phyloP scores from a whole-genome alignment of 768 basidiomycete genomes.

The Dictyophora rubrovolvata region DNA sequence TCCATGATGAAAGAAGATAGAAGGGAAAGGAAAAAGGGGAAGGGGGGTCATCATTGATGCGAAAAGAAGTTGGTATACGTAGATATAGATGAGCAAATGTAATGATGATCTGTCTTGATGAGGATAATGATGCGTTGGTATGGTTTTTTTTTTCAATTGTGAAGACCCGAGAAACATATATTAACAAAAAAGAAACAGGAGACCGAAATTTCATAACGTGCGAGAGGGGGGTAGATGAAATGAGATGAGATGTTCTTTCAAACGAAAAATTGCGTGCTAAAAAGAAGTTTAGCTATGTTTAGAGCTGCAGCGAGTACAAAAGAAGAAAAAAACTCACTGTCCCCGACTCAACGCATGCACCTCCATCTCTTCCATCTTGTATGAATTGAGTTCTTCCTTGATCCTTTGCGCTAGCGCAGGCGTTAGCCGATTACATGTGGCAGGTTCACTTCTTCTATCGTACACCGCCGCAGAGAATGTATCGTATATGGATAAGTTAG shows the following conservation, averaged over 20 bases:
- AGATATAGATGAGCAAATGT: background rate
- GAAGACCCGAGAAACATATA: background rate
- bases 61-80: background rate
- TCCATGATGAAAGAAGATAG: background rate
- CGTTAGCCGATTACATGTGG: conserved; percentile 93
- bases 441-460: conserved; percentile 90
- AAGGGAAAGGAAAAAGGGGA: background rate
- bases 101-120: background rate
- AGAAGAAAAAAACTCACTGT: conserved; percentile 47
- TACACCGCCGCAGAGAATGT: conserved; percentile 91
- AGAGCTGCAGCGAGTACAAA: background rate
- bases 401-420: conserved; percentile 92
- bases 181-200: background rate
- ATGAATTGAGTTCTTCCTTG: conserved; percentile 97
- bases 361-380: conserved; percentile 99
- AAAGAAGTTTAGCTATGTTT: conserved; percentile 3
- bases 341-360: conserved; percentile 89
- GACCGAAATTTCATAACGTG: background rate
- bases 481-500: conserved; percentile 88
- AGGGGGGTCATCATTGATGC: background rate
- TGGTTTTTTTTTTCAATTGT: too few relatives aligned
- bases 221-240: background rate
- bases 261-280: conserved; percentile 83
- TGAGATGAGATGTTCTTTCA: conserved; percentile 26
- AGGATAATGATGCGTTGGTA: too few relatives aligned